A percentile compares a stretch with the other conserved stretches of the same genome.
These are phyloP conservation scores for Metarhizium robertsii DNA, from an alignment of 2,329 filamentous ascomycete species.

Conservation along the genomic window DNA sequence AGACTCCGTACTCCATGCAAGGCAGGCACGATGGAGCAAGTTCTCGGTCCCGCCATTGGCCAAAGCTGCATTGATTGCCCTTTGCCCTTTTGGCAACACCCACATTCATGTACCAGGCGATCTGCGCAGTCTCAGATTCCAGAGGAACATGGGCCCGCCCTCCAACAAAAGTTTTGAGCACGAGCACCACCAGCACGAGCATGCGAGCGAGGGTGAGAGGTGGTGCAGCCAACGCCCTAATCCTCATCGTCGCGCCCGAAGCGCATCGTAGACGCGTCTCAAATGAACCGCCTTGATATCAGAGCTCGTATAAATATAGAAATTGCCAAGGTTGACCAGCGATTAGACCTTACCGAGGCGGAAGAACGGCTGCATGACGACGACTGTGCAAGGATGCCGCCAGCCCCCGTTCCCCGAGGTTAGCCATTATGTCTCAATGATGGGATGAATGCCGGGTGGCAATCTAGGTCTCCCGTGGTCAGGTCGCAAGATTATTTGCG, in stretches of 20 bases:
- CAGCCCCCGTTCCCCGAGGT: too few species aligned
- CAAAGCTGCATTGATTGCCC: not conserved
- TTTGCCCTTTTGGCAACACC: not conserved
- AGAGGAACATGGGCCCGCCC: not conserved
- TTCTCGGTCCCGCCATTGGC: not conserved
- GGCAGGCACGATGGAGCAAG: not conserved
- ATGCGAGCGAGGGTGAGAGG: not conserved
- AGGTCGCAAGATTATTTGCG: not conserved
- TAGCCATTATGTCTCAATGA: not conserved
- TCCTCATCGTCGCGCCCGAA: not conserved
- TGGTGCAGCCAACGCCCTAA: not conserved
- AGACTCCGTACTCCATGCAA: not conserved
- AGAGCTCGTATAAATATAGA: not conserved
- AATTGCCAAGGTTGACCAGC: not conserved
- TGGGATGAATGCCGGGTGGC: not conserved
- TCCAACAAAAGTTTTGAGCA: not conserved
- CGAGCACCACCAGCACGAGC: not conserved
- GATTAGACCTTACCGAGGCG: too few species aligned
- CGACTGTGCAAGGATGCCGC: too few species aligned
- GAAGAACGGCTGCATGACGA: too few species aligned
- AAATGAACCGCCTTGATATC: not conserved
- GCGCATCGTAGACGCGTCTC: not conserved
- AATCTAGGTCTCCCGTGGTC: not conserved
- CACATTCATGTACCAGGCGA: constrained; percentile 10
- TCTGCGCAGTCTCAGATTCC: constrained; percentile 28